Conservation (phyloP, 306 rosid species). For the Glycine soja region DNA sequence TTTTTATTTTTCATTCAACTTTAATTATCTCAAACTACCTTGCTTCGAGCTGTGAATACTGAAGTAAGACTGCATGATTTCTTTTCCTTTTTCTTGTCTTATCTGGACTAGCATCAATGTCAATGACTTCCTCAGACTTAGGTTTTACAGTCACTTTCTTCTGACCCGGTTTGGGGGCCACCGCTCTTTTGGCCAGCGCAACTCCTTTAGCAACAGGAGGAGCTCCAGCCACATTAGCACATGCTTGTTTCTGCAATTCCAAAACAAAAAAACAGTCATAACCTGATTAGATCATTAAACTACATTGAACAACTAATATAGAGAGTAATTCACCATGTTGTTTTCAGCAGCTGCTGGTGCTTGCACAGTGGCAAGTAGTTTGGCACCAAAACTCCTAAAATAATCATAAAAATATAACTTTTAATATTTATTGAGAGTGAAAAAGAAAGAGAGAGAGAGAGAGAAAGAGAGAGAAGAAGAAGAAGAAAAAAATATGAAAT, state of each 20-base stretch:
- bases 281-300: neutral
- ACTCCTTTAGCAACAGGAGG: conserved; percentile 44
- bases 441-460: neutral
- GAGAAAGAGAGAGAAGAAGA: too few species aligned
- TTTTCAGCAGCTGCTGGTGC: conserved; percentile 71
- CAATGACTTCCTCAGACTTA: conserved; percentile 53
- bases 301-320: too few species aligned
- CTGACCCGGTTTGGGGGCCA: conserved; percentile 54
- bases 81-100: conserved; percentile 69
- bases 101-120: conserved; percentile 56
- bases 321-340: conserved; percentile 55
- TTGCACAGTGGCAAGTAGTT: conserved; percentile 86
- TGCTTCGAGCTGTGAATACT: conserved; percentile 88
- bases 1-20: too few species aligned
- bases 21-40: conserved; percentile 51
- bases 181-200: too few species aligned
- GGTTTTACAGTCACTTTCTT: conserved; percentile 58
- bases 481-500: conserved; percentile 45
- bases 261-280: neutral
- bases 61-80: conserved; percentile 66
- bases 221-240: conserved; percentile 59
- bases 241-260: conserved; percentile 62
- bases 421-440: neutral
- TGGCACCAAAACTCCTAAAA: conserved; percentile 83
- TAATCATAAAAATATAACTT: neutral